phyloP scores from a whole-genome alignment of 306 rosid genomes.

The Ochetophila trinervis region DNA sequence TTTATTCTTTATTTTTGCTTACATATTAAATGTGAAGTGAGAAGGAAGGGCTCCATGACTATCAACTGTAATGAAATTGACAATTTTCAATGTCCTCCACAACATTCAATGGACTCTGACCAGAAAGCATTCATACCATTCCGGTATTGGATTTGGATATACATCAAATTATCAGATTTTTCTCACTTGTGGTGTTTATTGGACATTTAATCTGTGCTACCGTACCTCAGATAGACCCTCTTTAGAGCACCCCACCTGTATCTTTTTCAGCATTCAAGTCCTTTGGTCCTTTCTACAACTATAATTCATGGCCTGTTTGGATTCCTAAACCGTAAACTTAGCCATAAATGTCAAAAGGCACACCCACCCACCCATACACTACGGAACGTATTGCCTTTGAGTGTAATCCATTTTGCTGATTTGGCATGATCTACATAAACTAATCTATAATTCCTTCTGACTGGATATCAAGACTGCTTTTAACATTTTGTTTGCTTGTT shows the following conservation, averaged over 20 bases:
- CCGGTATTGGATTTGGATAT: no score
- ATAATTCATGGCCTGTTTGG: background rate
- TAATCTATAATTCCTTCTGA: background rate
- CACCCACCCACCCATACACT: background rate
- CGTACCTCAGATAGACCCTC: background rate
- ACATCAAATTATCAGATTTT: background rate
- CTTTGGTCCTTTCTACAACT: background rate
- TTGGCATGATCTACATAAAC: background rate
- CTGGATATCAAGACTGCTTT: background rate
- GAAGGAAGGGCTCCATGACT: background rate
- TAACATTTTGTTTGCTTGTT: background rate
- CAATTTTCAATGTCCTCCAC: background rate
- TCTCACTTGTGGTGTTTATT: constrained; percentile 13
- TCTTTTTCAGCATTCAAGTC: constrained; percentile 21
- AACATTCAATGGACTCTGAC: background rate
- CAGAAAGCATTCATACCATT: no score
- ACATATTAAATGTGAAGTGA: no score
- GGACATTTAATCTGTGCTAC: constrained; percentile 2
- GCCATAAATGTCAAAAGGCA: background rate
- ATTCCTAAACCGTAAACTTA: background rate
- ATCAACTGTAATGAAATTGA: background rate
- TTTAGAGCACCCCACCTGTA: background rate
- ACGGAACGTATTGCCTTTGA: no score
- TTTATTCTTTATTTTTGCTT: no score
- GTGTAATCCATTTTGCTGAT: background rate